Conservation (phyloP, 1,139 yeast species). For the Pichia cactophila region DNA sequence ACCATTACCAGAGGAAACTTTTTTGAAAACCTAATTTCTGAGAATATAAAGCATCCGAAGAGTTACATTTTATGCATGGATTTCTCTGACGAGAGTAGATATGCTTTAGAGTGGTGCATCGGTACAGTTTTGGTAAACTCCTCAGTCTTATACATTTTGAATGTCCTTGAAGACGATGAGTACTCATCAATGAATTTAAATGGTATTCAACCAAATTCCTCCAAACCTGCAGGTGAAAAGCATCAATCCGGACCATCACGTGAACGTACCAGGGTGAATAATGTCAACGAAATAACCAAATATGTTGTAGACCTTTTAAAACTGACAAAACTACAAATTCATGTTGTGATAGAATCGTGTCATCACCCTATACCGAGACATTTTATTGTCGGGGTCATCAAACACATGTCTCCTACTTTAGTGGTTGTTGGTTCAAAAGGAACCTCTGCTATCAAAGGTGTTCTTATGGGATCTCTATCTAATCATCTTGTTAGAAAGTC, state of each 20-base stretch:
- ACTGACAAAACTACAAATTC: conserved; percentile 68
- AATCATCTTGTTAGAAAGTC: conserved; percentile 72
- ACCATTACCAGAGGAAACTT: conserved; percentile 68
- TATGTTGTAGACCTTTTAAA: conserved; percentile 52
- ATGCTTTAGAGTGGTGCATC: conserved; percentile 84
- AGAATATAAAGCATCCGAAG: conserved; percentile 36
- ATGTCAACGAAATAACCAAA: conserved; percentile 56
- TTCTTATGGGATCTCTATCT: conserved; percentile 64
- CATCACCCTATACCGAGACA: conserved; percentile 88
- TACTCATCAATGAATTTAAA: conserved; percentile 29
- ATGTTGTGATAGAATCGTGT: conserved; percentile 65
- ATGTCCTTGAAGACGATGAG: conserved; percentile 68
- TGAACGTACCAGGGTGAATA: conserved; percentile 46
- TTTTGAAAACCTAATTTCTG: conserved; percentile 38
- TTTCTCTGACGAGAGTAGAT: conserved; percentile 75
- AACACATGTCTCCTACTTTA: conserved; percentile 73
- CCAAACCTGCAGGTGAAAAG: conserved; percentile 26
- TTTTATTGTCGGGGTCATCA: conserved; percentile 72
- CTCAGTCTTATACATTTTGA: conserved; percentile 70
- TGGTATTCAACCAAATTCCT: conserved; percentile 23
- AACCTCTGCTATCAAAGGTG: conserved; percentile 68
- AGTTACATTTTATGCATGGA: conserved; percentile 75
- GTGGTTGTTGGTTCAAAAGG: conserved; percentile 82
- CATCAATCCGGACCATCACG: conserved; percentile 15
- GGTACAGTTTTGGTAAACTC: conserved; percentile 85